Percentiles rank a stretch among this genome's conserved stretches.
These are phyloP conservation scores for Debaryomyces hansenii DNA, from an alignment of 805 yeast species.

Conservation along the genomic window DNA sequence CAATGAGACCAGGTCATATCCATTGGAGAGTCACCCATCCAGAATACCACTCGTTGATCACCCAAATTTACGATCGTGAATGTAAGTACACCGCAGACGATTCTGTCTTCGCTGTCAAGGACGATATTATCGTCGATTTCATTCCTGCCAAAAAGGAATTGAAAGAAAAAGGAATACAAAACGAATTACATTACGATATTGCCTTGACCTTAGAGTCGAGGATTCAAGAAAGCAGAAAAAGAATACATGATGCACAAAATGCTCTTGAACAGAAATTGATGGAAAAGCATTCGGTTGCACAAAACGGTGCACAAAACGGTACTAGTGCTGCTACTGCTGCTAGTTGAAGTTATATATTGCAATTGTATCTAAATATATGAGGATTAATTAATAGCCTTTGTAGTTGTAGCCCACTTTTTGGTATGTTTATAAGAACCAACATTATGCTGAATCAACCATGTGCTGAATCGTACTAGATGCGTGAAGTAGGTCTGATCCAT, in stretches of 20 bases:
- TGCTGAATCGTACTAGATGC: no score
- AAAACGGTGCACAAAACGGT: background rate
- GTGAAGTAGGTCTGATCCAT: no score
- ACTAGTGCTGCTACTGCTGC: conserved; percentile 4
- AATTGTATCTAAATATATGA: no score
- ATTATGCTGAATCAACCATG: no score
- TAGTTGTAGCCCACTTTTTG: no score
- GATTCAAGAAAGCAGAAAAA: conserved; percentile 13
- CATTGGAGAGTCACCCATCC: conserved; percentile 21
- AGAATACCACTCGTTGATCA: conserved; percentile 27
- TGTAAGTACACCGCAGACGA: conserved; percentile 21
- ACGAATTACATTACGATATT: conserved; percentile 18
- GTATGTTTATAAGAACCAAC: no score
- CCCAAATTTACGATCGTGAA: conserved; percentile 28
- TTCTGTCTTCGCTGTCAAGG: conserved; percentile 37
- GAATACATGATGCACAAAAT: background rate
- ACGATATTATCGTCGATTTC: conserved; percentile 24
- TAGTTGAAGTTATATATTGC: conserved; percentile 9
- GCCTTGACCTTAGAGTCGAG: conserved; percentile 16
- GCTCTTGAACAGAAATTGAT: conserved; percentile 1
- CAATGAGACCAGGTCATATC: conserved; percentile 30
- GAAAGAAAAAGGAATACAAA: conserved; percentile 13
- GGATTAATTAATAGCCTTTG: no score
- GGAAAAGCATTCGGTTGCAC: conserved; percentile 5
- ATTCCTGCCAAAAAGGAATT: conserved; percentile 9